A percentile compares a stretch with the other conserved stretches of the same genome.
These are phyloP conservation scores for Phoenix dactylifera DNA, from an alignment of 176 grass and related monocot genomes.

Conservation along the genomic window DNA sequence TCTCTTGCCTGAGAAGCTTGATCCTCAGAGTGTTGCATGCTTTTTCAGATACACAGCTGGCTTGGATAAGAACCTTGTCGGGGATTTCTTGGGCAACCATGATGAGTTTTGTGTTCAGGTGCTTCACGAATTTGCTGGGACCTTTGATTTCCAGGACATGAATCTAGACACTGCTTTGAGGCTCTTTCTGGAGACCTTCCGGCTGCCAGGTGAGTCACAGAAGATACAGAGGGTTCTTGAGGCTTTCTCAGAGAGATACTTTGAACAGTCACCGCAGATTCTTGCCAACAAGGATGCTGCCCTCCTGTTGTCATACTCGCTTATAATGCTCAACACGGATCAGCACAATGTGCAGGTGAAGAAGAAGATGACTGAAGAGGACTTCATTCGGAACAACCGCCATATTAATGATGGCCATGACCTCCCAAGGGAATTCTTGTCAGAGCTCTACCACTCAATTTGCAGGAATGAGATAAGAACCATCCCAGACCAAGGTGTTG, in stretches of 20 bases:
- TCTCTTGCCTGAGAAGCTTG: constrained; percentile 91
- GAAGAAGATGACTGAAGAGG: constrained; percentile 99
- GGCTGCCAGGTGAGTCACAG: constrained; percentile 91
- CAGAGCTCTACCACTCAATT: constrained; percentile 76
- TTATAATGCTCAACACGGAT: constrained; percentile 97
- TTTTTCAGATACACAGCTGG: constrained; percentile 84
- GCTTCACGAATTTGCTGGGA: constrained; percentile 84
- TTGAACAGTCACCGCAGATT: constrained; percentile 81
- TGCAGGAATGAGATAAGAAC: constrained; percentile 92
- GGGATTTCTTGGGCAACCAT: constrained; percentile 88
- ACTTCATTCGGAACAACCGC: constrained; percentile 94
- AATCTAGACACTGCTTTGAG: constrained; percentile 84
- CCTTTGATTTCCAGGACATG: constrained; percentile 94
- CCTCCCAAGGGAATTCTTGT: constrained; percentile 81
- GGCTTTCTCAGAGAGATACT: constrained; percentile 92
- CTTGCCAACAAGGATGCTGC: constrained; percentile 88
- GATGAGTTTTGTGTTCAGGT: constrained; percentile 84
- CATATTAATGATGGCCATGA: constrained; percentile 85
- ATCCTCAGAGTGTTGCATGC: constrained; percentile 67
- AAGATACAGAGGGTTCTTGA: constrained; percentile 97
- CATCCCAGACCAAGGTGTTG: constrained; percentile 68
- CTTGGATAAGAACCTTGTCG: constrained; percentile 88
- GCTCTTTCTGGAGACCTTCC: constrained; percentile 96
- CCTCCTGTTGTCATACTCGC: constrained; percentile 79
- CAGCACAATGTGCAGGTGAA: constrained; percentile 94